Evolutionary conservation across 441 rosid genomes (phyloP), one percentile per base, ranked within the genome.

Genomic region (Lepidium campestre): DNA sequence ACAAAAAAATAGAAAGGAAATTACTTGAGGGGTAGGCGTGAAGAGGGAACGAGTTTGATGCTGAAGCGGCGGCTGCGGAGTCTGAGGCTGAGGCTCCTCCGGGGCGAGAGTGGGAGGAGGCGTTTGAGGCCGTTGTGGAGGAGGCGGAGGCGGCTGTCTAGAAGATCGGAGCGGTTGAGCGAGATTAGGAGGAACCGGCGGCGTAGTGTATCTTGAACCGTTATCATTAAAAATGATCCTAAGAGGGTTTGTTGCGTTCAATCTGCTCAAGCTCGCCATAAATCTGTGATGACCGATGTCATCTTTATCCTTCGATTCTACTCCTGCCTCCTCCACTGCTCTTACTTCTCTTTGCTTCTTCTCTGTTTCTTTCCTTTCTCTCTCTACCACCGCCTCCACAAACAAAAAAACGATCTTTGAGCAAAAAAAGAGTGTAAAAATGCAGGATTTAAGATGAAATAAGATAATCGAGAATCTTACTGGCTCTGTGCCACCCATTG

Each of bases 191-290:
- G 92, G 49, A 29, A 8, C 7, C 20, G 94, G 50, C 55, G 92
- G 81, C 50, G 91, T 63, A 15, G 79, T 62, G 40, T 67, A 72
- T 75, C 86, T 76, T 25, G 81, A 70, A 4, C 50, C 27, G 17
- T 75, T 72, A 35, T 79, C 82, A 76, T 81, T 85, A 18, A 80
- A 27, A 27, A 57, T 86, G 62, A 90, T 73, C 72, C 96, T 82
- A 46, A 93, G 80, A 69, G 99, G 97, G 73, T 91, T 93, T 44
- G 93, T 86, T 27, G 86, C 90, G 74, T 89, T 87, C 48, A 93
- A 55, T 61, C 83, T 86, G 40, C 78, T 93, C 78, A 93, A 49
- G 86, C 84, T 81, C 22, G 95, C 70, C 10, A 57, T 44, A 11
- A 69, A 68, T 19, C 70, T 56, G 13, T 75, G 74, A 62, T 77